Conservation (phyloP, 768 basidiomycete species). For the Leucosporidium creatinivorum region DNA sequence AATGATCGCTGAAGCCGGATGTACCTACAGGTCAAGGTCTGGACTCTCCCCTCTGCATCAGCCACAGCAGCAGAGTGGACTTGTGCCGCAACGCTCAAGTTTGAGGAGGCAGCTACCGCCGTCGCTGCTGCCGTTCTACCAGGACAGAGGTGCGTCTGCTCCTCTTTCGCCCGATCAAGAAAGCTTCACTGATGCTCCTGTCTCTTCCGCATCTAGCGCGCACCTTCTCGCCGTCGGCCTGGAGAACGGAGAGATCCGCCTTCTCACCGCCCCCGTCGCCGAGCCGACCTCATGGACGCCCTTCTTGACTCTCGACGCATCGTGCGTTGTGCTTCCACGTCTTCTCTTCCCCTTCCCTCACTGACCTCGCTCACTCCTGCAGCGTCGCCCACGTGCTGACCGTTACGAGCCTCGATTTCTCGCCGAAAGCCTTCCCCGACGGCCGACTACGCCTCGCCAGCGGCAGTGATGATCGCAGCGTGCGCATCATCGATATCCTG, state of each 20-base stretch:
- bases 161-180: fast-evolving
- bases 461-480: slow-evolving; percentile 86
- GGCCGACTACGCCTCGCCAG: slow-evolving; percentile 58
- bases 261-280: slow-evolving; percentile 47
- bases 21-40: slow-evolving; percentile 66
- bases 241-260: slow-evolving; percentile 67
- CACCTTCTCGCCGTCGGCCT: slow-evolving; percentile 71
- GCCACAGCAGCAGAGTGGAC: slow-evolving; percentile 49
- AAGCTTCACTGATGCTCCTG: slow-evolving; percentile 16
- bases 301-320: slow-evolving; percentile 43
- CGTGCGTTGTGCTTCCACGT: slow-evolving; percentile 45
- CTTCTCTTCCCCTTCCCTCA: neutral
- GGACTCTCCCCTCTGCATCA: slow-evolving; percentile 45
- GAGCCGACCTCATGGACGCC: neutral
- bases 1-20: neutral
- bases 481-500: slow-evolving; percentile 62
- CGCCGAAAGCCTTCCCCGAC: slow-evolving; percentile 43
- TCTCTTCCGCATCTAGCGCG: slow-evolving; percentile 37
- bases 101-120: slow-evolving; percentile 72
- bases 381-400: slow-evolving; percentile 71
- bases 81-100: slow-evolving; percentile 54
- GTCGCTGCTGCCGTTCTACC: slow-evolving; percentile 55
- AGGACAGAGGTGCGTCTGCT: neutral
- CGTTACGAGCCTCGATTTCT: slow-evolving; percentile 75
- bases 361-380: slow-evolving; percentile 16